Base-by-base conservation (phyloP, 2,329 filamentous ascomycete genomes). In the Alternaria atra region DNA sequence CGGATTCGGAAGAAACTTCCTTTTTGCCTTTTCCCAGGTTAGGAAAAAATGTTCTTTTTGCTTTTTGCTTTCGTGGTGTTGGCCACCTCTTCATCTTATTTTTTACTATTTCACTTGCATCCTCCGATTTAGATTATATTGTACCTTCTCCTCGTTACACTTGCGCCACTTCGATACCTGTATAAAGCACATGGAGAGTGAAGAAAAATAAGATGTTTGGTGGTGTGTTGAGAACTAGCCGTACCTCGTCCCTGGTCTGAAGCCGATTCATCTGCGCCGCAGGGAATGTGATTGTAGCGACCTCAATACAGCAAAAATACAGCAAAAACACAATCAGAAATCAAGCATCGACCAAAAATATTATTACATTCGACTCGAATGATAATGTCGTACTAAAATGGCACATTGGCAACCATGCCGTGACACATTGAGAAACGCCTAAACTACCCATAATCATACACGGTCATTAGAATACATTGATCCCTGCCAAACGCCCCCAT, bases 361-460 rank as follows among this genome's bases (percentile, higher is more conserved):
- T 42, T 8, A 25, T 15, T 5, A 4, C 25, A 42, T 42, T 42
- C 39, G 10, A 10, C 12, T 23, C 39, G 8, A 10, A 25, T 42
- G 20, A 23, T 42, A 34, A 15, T 2, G 9, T 15, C 12, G 20
- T 15, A 15, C 6, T 8, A 42, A 27, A 29, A 5, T 39, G 25
- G 30, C 5, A 50, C 30, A 34, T 4, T n/a, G 20, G 46, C 46
- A 25, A 15, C 17, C 46, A 17, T 50, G 46, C 20, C 32, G n/a
- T 35, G 17, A 3, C 13, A 17, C 12, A n/a, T 50, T 20, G 12
- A 5, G 4, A 7, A 50, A 50, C 46, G 20, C 46, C 46, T 6
- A 35, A 27, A 23, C 8, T 50, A 37, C 35, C 53, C 48, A 23
- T 54, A 56, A 25, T 59, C 56, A 56, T 60, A 60, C 60, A 57